These are phyloP conservation scores for Mallotus repandus DNA, from an alignment of 441 rosid genomes.

Conservation along the genomic window DNA sequence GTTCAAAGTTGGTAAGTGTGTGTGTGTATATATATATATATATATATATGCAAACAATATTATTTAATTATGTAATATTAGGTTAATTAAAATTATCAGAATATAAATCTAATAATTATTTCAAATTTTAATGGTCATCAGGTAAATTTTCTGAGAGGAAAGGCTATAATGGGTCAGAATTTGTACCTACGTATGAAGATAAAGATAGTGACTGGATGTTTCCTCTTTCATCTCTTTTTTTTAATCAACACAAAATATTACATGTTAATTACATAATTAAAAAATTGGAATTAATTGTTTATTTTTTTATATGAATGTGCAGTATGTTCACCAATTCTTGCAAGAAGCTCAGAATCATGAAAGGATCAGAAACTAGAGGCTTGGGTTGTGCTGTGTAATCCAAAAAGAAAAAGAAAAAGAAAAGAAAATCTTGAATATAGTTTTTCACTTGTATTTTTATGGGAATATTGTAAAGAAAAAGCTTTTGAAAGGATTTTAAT, in stretches of 20 bases:
- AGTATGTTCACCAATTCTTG: slow-evolving; percentile 69
- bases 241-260: too few species aligned
- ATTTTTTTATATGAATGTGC: neutral
- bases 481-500: too few species aligned
- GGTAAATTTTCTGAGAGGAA: slow-evolving; percentile 63
- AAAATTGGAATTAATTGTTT: neutral
- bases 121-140: slow-evolving; percentile 14
- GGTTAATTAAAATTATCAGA: too few species aligned
- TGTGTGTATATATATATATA: neutral
- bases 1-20: slow-evolving; percentile 44
- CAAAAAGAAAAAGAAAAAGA: too few species aligned
- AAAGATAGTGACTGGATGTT: slow-evolving; percentile 91
- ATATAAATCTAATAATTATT: too few species aligned
- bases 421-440: neutral
- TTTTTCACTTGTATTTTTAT: too few species aligned
- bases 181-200: slow-evolving; percentile 30
- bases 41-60: neutral
- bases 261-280: too few species aligned
- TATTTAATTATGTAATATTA: too few species aligned
- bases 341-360: slow-evolving; percentile 72
- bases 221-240: neutral
- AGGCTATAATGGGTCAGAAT: slow-evolving; percentile 71
- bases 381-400: slow-evolving; percentile 35
- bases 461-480: neutral
- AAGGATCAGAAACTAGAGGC: slow-evolving; percentile 49